Conservation (phyloP, 1,284 basidiomycete species). For the Cryptococcus hybrid region DNA sequence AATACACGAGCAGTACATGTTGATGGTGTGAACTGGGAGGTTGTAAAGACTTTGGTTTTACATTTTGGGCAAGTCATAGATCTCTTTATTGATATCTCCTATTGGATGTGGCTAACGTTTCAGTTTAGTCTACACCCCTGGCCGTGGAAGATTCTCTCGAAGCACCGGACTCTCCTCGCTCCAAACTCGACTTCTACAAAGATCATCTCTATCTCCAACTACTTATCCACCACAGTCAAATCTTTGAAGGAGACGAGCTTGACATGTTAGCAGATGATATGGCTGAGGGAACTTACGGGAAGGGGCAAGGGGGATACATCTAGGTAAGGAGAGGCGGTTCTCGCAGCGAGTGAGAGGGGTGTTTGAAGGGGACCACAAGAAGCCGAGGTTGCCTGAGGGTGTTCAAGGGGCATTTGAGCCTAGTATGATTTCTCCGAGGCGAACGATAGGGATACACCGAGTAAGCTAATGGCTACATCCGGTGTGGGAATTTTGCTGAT, state of each 20-base stretch:
- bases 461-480: conserved; percentile 4
- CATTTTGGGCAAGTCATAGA: conserved; percentile 33
- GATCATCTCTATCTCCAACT: conserved; percentile 50
- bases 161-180: conserved; percentile 42
- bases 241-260: conserved; percentile 26
- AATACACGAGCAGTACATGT: conserved; percentile 37
- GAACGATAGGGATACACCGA: conserved; percentile 13
- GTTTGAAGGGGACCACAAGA: conserved; percentile 1
- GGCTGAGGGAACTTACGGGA: not conserved
- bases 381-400: conserved; percentile 41
- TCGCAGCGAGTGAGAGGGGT: conserved; percentile 1
- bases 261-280: conserved; percentile 22
- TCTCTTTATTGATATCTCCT: not conserved
- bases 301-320: not conserved
- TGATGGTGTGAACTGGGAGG: conserved; percentile 49
- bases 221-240: conserved; percentile 46
- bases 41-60: conserved; percentile 45
- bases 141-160: conserved; percentile 49
- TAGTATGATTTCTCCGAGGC: conserved; percentile 15
- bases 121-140: conserved; percentile 44
- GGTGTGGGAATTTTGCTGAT: not conserved
- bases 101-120: not conserved
- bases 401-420: conserved; percentile 49
- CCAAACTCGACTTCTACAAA: conserved; percentile 49
- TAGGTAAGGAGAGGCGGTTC: conserved; percentile 5